Conservation (phyloP, 495 filamentous ascomycete species). For the Cudoniella acicularis region DNA sequence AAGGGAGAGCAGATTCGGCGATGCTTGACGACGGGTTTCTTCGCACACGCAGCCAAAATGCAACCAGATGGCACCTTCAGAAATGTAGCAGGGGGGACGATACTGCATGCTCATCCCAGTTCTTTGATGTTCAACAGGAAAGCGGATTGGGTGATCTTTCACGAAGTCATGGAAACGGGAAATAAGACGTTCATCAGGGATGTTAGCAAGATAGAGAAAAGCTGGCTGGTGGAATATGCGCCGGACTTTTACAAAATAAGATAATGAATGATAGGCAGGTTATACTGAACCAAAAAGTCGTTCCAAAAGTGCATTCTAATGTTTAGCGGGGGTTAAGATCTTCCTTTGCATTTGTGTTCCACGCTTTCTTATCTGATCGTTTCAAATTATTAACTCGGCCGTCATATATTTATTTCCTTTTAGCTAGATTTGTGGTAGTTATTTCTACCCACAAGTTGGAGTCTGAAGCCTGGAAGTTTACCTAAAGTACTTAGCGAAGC, state of each 20-base stretch:
- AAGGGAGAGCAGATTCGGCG: conserved; percentile 72
- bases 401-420: too few relatives aligned
- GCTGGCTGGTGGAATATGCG: conserved; percentile 87
- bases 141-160: conserved; percentile 96
- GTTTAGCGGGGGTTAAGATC: too few relatives aligned
- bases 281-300: too few relatives aligned
- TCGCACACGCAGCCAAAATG: conserved; percentile 95
- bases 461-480: too few relatives aligned
- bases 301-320: too few relatives aligned
- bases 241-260: conserved; percentile 72
- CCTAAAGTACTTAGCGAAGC: too few relatives aligned
- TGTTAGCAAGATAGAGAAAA: conserved; percentile 85
- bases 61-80: conserved; percentile 89
- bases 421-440: too few relatives aligned
- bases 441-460: too few relatives aligned
- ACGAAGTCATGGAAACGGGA: conserved; percentile 90
- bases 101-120: conserved; percentile 85
- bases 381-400: too few relatives aligned
- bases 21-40: conserved; percentile 89
- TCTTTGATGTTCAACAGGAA: conserved; percentile 97
- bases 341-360: too few relatives aligned
- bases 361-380: too few relatives aligned
- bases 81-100: conserved; percentile 68
- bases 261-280: background rate
- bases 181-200: conserved; percentile 90